Evolutionary conservation across 1,139 yeast species (phyloP), one percentile per base, ranked within the genome.

Genomic region (Kodamaea ohmeri): DNA sequence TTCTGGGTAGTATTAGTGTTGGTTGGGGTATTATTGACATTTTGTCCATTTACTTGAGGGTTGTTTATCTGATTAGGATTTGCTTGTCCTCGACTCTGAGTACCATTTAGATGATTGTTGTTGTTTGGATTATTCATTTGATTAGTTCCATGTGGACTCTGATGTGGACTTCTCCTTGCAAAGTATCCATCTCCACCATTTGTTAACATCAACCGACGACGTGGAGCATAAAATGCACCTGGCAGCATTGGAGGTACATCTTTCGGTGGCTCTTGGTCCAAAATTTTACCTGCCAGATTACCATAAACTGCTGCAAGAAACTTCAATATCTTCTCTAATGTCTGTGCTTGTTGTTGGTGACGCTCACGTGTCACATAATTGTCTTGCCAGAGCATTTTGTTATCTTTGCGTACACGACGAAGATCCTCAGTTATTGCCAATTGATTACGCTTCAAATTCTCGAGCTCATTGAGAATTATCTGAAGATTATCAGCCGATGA

Each of bases 361-460:
- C 94, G 77, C 56, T 92, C 97, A 40, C 97, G 70, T 4, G 94
- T 83, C 40, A 82, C 66, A 53, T 74, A 81, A 53, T 88, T 83
- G 56, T 92, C 98, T 43, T 82, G 81, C 98, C 98, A 92, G 37
- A 92, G 65, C 50, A 88, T 65, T 56, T 88, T 90, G 60, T 92
- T 92, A 55, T 94, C 98, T 48, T 82, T 83, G 46, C 90, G 74
- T 27, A 92, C 80, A 43, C 97, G 71, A 48, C 83, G 67, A 42
- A 92, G 67, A 54, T 92, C 97, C 47, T 89, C 95, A 3, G 89
- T 77, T 18, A 92, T 85, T 8, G 87, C 77, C 46, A 78, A 55
- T 59, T 92, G 98, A 51, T 86, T 87, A 50, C 76, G 69, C 54
- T 85, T 86, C 45, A 92, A 76, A 41, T 71, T 71, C 45, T 87